Evolutionary conservation across 345 rosid species (phyloP).

Genomic region (Mercurialis annua): DNA sequence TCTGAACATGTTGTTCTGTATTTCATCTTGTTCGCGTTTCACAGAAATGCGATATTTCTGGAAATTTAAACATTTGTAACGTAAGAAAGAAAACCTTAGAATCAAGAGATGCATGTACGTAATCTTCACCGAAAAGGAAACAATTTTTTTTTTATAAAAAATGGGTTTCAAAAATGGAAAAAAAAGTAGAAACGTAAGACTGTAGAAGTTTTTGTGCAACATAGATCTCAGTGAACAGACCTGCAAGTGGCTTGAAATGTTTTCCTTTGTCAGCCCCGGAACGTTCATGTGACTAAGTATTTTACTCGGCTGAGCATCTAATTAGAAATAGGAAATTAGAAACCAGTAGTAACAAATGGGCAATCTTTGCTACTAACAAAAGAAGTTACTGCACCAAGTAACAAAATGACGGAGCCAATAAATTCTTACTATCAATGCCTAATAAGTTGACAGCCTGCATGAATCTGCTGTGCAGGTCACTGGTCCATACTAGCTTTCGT

Average conservation of each 20-base stretch:
- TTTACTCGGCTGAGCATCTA: slow-evolving; percentile 45
- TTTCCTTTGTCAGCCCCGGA: slow-evolving; percentile 35
- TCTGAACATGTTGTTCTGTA: slow-evolving; percentile 7
- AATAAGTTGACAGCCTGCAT: slow-evolving; percentile 31
- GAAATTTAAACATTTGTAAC: background rate
- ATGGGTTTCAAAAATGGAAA: too few relatives aligned
- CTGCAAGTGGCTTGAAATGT: slow-evolving; percentile 53
- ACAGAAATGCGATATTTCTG: slow-evolving; percentile 42
- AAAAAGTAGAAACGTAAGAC: too few relatives aligned
- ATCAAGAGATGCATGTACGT: background rate
- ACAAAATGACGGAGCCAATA: background rate
- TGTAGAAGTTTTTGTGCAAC: too few relatives aligned
- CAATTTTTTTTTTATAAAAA: too few relatives aligned
- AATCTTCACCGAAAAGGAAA: too few relatives aligned
- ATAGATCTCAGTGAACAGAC: slow-evolving; percentile 25
- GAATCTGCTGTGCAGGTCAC: slow-evolving; percentile 39
- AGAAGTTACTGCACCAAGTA: background rate
- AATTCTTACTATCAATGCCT: slow-evolving; percentile 40
- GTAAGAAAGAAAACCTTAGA: background rate
- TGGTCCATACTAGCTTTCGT: slow-evolving; percentile 42
- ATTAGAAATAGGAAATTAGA: slow-evolving; percentile 2
- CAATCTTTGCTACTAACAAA: background rate
- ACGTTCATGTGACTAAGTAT: slow-evolving; percentile 47
- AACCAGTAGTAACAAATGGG: slow-evolving; percentile 3
- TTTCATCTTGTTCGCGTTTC: slow-evolving; percentile 27